Evolutionary conservation across 306 rosid species (phyloP), one percentile per base, ranked within the genome.

Genomic region (Corylus heterophylla): DNA sequence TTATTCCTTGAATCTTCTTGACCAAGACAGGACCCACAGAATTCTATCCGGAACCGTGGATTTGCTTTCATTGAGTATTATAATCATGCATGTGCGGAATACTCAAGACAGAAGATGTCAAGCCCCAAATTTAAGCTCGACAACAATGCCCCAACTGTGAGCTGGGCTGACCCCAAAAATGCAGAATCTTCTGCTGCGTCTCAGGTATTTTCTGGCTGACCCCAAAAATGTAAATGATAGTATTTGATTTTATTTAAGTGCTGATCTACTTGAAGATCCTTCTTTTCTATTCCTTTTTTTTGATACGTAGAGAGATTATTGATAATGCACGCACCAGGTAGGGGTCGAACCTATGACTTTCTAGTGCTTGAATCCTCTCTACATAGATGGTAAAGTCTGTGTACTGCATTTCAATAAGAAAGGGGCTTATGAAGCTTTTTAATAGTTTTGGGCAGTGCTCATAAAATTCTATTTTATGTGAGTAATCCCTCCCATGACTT

Each of bases 161-260:
- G 88, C 69, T 92, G 97, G 97, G 92, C 92, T 69, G 92, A 92
- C 80, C 92, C 92, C 62, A 90, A 76, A 80, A 90, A 87, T 87
- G 48, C 87, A 29, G 97, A 88, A 54, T 88, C 92, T 58, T 80
- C 91, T 54, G 80, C 90, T 69, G 74, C 85, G 31, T 81, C 89
- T 62, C 97, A 90, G 35, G 35, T 31, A 31, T 31, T 31, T 31
- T 31, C 90, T 94, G 97, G 92, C 92, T 69, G 92, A 92, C 80
- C 92, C 92, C 62, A 90, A 76, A 80, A 90, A 87, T 13, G 49
- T 29, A 42, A 39, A 29, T 62, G 31, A 63, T 63, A 74, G 51
- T 71, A 44, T 55, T 78, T 48, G 74, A 44, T 82, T 27, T 75
- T 20, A 29, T 56, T 18, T 73, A 59, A 25, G 5, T 52, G 25